Evolutionary conservation across 1,284 basidiomycete genomes (phyloP), one percentile per base, ranked within the genome.

Genomic region (Trichosporon sp.): DNA sequence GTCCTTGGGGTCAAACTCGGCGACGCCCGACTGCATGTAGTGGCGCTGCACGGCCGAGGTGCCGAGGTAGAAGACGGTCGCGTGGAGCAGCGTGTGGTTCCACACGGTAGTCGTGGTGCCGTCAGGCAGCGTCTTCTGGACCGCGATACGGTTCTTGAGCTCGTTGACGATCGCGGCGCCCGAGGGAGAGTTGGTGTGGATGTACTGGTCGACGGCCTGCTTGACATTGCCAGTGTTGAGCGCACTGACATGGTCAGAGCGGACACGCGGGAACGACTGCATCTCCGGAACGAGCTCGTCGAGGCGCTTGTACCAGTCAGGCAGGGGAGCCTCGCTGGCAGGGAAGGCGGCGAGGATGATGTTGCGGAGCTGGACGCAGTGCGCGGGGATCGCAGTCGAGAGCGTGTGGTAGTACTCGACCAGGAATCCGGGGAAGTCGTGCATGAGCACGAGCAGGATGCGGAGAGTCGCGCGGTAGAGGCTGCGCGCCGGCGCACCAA

Each of bases 351-450:
- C 93, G 72, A 98, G 90, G 75, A 99, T 90, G 84, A 99, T 90
- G 86, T 99, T 99, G 78, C 94, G 92, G 71, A 99, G 88, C 85
- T 99, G 97, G 73, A 96, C 91, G 88, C 96, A 98, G 78, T 92
- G 90, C 19, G 91, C 87, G 63, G 97, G 97, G 75, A 99, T 92
- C 73, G 89, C 90, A 76, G 98, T 96, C 81, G 94, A 94, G 63
- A 99, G 89, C 64, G 92, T 92, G 86, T 97, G 96, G 85, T 98
- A 96, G 83, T 97, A 95, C 85, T 96, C 94, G 83, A 92, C 92
- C 73, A 99, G 88, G 87, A 98, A 99, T 76, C 98, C 96, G 66
- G 97, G 96, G 88, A 98, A 98, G 86, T 99, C 97, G 85, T 99
- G 96, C 70, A 99, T 89, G 71, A 99, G 90, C 71, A 99, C 94